Evolutionary conservation across 148 eudicot species (phyloP), one percentile per base, ranked within the genome.

Genomic region (Pouteria glomerata): DNA sequence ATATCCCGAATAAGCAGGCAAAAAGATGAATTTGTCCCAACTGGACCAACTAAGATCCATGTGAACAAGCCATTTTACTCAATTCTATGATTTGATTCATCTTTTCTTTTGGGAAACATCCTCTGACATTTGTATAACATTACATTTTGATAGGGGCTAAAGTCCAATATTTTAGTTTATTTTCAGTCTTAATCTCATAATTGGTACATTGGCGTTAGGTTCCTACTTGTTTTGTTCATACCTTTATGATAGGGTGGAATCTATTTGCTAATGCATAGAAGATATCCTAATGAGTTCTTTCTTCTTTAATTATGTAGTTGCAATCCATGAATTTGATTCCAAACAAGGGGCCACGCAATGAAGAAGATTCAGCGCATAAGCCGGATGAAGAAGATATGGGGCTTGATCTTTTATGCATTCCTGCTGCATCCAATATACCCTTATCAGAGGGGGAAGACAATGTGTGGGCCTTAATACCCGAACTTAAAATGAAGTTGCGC

Each of bases 401-500:
- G n/a, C n/a, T n/a, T 39, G 85, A 87, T 68, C 73, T 87, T 29
- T 74, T 87, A 34, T 62, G 71, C 44, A 77, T 85, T 35, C 90
- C 94, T 30, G 83, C 92, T 58, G 72, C 83, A 50, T 60, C 89
- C 2, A 81, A 82, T 53, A 64, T 79, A 26, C 79, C 86, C 41
- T 67, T 82, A 53, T 73, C 86, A 10, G 83, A 82, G 78, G 80
- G 76, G 21, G 76, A 85, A 27, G 92, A 87, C 73, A 89, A 80
- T 39, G 99, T 91, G 16, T 95, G 97, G 99, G 84, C 85, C 2
- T 71, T 95, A 48, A 95, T 95, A 73, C 99, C 99, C n/a, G 81
- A 77, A 23, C 84, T 95, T 52, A 80, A 76, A 77, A 75, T 74
- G 16, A 89, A 91, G 68, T 73, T 95, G 16, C 93, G 89, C 42